Percentiles rank a stretch among this genome's conserved stretches.
These are phyloP conservation scores for Chlamydomonas schloesseri DNA, from an alignment of 139 green algal species.

Conservation along the genomic window DNA sequence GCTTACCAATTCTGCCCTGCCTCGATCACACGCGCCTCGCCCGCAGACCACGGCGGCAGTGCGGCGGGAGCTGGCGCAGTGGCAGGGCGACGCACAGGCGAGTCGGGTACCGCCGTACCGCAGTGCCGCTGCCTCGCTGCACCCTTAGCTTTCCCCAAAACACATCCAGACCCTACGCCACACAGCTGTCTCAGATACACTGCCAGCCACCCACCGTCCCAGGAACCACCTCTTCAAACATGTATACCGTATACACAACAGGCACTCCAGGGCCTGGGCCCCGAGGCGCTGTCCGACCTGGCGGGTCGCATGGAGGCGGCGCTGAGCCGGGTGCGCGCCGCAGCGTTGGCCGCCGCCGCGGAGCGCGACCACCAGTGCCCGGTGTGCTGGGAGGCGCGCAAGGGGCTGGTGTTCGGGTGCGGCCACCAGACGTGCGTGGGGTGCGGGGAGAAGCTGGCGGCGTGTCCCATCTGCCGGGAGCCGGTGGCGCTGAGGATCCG, in stretches of 20 bases:
- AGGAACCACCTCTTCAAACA: too few relatives aligned
- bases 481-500: slow-evolving; percentile 43
- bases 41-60: neutral
- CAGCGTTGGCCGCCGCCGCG: slow-evolving; percentile 26
- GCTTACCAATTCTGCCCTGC: too few relatives aligned
- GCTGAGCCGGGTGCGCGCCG: slow-evolving; percentile 28
- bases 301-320: slow-evolving; percentile 38
- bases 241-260: too few relatives aligned
- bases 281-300: slow-evolving; percentile 28
- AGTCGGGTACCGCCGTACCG: too few relatives aligned
- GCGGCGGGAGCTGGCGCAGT: neutral
- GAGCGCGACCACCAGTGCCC: slow-evolving; percentile 43
- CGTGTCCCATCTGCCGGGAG: slow-evolving; percentile 52
- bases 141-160: too few relatives aligned
- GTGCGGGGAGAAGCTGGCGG: slow-evolving; percentile 40
- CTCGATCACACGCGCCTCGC: too few relatives aligned
- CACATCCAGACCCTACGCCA: too few relatives aligned
- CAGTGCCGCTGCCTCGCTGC: too few relatives aligned
- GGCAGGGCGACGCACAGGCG: neutral
- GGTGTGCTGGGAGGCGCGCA: slow-evolving; percentile 55
- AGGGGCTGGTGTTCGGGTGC: slow-evolving; percentile 49
- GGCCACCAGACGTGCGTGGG: slow-evolving; percentile 50
- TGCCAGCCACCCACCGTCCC: too few relatives aligned
- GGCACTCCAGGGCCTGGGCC: slow-evolving; percentile 17
- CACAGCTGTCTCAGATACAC: too few relatives aligned